Evolutionary conservation across 306 rosid genomes (phyloP).

Genomic region (Vigna mungo): DNA sequence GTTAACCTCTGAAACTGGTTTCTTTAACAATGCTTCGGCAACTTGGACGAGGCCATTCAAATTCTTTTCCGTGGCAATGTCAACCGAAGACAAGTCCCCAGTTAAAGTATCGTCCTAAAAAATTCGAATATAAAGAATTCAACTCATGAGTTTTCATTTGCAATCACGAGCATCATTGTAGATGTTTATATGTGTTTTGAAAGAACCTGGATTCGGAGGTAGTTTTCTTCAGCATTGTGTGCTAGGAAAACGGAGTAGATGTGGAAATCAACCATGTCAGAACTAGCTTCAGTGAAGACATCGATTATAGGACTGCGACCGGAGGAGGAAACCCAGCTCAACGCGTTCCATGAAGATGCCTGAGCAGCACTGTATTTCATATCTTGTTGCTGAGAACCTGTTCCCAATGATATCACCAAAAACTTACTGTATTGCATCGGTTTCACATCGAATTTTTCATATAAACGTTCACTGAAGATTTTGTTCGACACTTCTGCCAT

Average conservation of each 20-base stretch:
- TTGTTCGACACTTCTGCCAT: slow-evolving; percentile 60
- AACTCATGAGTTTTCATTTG: background rate
- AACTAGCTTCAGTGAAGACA: slow-evolving; percentile 51
- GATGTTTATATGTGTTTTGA: no score
- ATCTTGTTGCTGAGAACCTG: slow-evolving; percentile 59
- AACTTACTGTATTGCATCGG: slow-evolving; percentile 49
- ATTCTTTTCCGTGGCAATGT: slow-evolving; percentile 63
- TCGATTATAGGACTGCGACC: slow-evolving; percentile 58
- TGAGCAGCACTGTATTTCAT: slow-evolving; percentile 45
- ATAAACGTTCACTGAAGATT: slow-evolving; percentile 4
- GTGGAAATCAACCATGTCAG: slow-evolving; percentile 65
- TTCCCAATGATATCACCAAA: slow-evolving; percentile 66
- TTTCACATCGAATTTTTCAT: slow-evolving; percentile 36
- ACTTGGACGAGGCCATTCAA: slow-evolving; percentile 54
- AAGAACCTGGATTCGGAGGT: slow-evolving; percentile 67
- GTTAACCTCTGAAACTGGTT: slow-evolving; percentile 64
- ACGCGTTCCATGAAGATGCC: slow-evolving; percentile 63
- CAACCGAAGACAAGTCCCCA: slow-evolving; percentile 56
- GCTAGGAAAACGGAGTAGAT: slow-evolving; percentile 54
- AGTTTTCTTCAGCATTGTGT: slow-evolving; percentile 49
- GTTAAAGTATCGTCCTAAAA: slow-evolving; percentile 63
- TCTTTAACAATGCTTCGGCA: slow-evolving; percentile 59
- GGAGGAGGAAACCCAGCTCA: slow-evolving; percentile 54
- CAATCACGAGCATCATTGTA: background rate
- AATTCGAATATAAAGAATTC: background rate